A percentile compares a stretch with the other conserved stretches of the same genome.
These are phyloP conservation scores for Leccinum arenicola DNA, from an alignment of 768 basidiomycete genomes.

Conservation along the genomic window DNA sequence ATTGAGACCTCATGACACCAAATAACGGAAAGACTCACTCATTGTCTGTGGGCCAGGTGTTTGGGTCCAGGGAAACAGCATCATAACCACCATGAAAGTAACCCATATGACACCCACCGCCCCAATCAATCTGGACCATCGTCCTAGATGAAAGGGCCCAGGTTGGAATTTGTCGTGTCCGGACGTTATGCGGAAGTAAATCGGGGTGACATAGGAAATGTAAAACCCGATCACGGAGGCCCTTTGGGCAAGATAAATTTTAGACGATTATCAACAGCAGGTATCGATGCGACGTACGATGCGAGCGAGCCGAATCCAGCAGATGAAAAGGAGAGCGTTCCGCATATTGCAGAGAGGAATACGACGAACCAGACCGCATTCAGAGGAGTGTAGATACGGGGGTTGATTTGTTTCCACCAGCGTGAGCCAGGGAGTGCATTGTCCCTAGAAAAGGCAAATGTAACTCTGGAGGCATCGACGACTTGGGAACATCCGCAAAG, in stretches of 20 bases:
- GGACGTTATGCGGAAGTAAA: conserved; percentile 35
- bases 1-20: not conserved
- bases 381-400: conserved; percentile 32
- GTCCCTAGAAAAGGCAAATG: conserved; percentile 43
- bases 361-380: conserved; percentile 40
- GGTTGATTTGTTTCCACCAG: conserved; percentile 36
- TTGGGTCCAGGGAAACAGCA: conserved; percentile 32
- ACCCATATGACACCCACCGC: conserved; percentile 30
- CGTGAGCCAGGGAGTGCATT: conserved; percentile 37
- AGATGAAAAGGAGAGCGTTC: conserved; percentile 32
- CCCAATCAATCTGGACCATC: conserved; percentile 31
- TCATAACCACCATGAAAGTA: conserved; percentile 32
- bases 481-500: conserved; percentile 45
- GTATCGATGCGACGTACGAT: conserved; percentile 26
- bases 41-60: conserved; percentile 23
- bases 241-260: conserved; percentile 6
- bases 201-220: conserved; percentile 37
- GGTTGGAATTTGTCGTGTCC: conserved; percentile 32
- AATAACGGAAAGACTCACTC: conserved; percentile 29
- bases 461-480: conserved; percentile 47
- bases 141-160: conserved; percentile 33
- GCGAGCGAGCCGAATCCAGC: conserved; percentile 35
- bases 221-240: conserved; percentile 35
- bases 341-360: conserved; percentile 26
- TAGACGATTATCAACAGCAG: no score